Conservation (phyloP, 148 eudicot genomes). For the Rhododendron griersonianum region DNA sequence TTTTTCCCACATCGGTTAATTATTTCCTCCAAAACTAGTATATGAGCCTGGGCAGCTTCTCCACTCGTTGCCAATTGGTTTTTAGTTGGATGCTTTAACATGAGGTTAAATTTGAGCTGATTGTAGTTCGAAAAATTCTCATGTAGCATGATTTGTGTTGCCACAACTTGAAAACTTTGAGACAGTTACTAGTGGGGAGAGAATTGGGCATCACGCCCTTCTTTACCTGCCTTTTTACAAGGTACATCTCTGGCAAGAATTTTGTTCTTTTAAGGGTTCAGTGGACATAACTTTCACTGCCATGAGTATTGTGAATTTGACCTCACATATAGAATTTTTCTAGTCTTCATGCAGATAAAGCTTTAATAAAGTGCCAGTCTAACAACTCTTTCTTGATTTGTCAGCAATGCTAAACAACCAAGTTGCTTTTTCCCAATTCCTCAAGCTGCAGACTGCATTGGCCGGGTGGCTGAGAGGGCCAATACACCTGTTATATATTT, state of each 20-base stretch:
- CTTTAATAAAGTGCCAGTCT: background rate
- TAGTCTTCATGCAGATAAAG: background rate
- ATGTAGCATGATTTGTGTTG: background rate
- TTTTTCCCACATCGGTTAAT: no score
- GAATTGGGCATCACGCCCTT: background rate
- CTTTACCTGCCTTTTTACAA: background rate
- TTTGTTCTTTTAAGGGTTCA: background rate
- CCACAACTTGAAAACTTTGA: background rate
- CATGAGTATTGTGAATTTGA: background rate
- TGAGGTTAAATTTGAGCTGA: conserved; percentile 3
- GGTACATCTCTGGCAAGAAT: background rate
- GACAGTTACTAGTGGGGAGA: background rate
- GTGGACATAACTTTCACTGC: background rate
- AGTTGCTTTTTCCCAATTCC: conserved; percentile 94
- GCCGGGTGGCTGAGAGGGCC: conserved; percentile 70
- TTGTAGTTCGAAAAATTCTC: background rate
- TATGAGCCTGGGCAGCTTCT: no score
- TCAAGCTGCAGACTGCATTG: conserved; percentile 92
- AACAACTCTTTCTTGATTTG: background rate
- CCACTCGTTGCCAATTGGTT: no score
- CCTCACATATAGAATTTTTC: background rate
- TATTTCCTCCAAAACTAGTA: no score
- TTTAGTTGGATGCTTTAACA: no score
- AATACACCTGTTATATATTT: conserved; percentile 81
- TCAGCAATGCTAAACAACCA: conserved; percentile 87